These are phyloP conservation scores for Helenozyma rhizophorensis DNA, from an alignment of 805 yeast genomes.

Conservation along the genomic window DNA sequence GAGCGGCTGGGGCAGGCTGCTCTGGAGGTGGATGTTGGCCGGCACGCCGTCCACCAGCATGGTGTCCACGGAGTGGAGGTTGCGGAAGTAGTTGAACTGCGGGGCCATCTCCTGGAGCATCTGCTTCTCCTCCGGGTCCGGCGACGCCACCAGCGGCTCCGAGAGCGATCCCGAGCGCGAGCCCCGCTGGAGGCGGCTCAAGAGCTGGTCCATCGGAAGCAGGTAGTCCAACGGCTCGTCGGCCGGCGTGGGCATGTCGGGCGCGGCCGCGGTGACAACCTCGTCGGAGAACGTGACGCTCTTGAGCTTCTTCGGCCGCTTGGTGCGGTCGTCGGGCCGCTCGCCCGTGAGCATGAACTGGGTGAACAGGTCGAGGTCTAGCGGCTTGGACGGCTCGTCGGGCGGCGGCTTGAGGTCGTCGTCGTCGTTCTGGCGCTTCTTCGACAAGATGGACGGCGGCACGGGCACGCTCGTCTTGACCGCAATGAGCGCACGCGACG, in stretches of 20 bases:
- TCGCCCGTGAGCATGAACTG: slow-evolving; percentile 80
- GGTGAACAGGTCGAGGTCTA: slow-evolving; percentile 84
- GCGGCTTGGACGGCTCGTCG: slow-evolving; percentile 24
- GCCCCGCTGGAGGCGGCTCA: slow-evolving; percentile 41
- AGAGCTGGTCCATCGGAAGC: slow-evolving; percentile 73
- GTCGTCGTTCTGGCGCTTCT: slow-evolving; percentile 49
- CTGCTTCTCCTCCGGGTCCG: slow-evolving; percentile 63
- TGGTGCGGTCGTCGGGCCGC: slow-evolving; percentile 47
- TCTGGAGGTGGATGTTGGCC: slow-evolving; percentile 42
- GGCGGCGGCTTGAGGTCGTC: slow-evolving; percentile 17
- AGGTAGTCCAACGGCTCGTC: slow-evolving; percentile 46
- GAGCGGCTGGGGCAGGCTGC: slow-evolving; percentile 18
- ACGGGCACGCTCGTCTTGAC: slow-evolving; percentile 63
- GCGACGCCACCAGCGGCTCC: slow-evolving; percentile 14
- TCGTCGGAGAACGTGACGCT: slow-evolving; percentile 73
- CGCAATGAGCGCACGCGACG: slow-evolving; percentile 50
- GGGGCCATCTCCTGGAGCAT: slow-evolving; percentile 72
- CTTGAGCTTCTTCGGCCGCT: slow-evolving; percentile 44
- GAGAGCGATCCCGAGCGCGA: slow-evolving; percentile 6
- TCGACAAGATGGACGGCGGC: slow-evolving; percentile 73
- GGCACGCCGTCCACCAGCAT: slow-evolving; percentile 72
- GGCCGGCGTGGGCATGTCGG: slow-evolving; percentile 17
- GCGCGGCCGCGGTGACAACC: slow-evolving; percentile 39
- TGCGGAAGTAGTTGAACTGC: slow-evolving; percentile 62
- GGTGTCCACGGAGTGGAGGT: slow-evolving; percentile 70